Evolutionary conservation across 2,329 filamentous ascomycete genomes (phyloP), one percentile per base, ranked within the genome.

Genomic region (Xylariaceae sp.): DNA sequence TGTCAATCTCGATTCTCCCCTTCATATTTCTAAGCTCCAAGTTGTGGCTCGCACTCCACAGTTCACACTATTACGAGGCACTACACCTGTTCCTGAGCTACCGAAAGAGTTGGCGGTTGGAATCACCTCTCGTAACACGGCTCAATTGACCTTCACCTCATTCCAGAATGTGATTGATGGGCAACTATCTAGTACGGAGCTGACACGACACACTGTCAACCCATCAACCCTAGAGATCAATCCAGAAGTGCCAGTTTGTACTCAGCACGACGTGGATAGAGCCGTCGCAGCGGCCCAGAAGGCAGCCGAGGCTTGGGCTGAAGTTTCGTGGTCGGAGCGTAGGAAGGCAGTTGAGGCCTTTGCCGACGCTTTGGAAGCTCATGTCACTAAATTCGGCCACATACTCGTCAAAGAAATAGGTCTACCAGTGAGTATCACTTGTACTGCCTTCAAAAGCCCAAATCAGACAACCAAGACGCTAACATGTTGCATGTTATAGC

Each of bases 161-260:
- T 84, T 81, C 67, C 73, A 75, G 57, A 85, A 84, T 71, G 74
- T 82, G 52, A 77, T 84, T 61, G 75, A 82, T 60, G 81, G 80
- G 56, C 71, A 82, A 69, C 23, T 58, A 57, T 73, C 73, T 16
- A 68, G 74, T 16, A 80, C 78, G 1, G 63, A 72, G 23, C 67
- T 75, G 51, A 81, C 76, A 11, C 77, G 79, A 52, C 76, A 78
- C 64, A 74, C 77, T 39, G 71, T 83, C 64, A 83, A 85, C 68
- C 82, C 82, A 0, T 71, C 81, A 3, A 83, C 78, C 7, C 71
- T 75, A 21, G 71, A 80, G 59, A 71, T 78, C 24, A 79, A 82
- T 47, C 77, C 79, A 23, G 75, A 78, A 14, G 81, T 84, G 1
- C 82, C 82, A 0, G 70, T 84, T 33, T 75, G 75, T 4, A 79